Base-by-base conservation (phyloP, 441 rosid species). In the Syzygium malaccense region DNA sequence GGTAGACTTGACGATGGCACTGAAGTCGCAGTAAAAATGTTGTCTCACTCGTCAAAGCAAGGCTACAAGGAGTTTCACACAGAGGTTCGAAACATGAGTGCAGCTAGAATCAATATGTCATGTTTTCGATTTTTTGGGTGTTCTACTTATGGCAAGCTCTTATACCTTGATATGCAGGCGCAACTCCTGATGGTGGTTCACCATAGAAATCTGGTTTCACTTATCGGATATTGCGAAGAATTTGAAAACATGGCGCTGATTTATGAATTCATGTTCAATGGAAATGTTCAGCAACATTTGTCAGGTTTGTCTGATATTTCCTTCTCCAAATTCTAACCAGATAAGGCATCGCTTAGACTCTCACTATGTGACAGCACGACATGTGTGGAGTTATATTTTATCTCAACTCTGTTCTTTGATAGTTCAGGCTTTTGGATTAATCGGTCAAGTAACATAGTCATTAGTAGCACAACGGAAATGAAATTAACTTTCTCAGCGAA, bases 311-410 rank as follows among this genome's bases (percentile, higher is more conserved):
- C 53, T 54, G 41, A 7, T 12, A 20, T 28, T 18, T 41, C 33
- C 48, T 28, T 80, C 8, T 30, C 8, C 48, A 28, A 45, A 49
- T 62, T 55, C 14, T 49, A 14, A 64, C 3, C 25, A 8, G 18
- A 60, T 64, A 23, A 51, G 26, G 26, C 64, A 26, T 12, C 64
- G 2, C 1, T 26, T 58, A 58, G 64, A 26, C 64, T 58, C 25
- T 14, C 48, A 28, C 12, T 19, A 17, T 53, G 20, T 45, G 58
- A 20, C 56, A 19, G n/a, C 26, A 15, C 8, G 30, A 30, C 17
- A 6, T 15, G 14, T 55, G 93, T 93, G 55, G 92, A 93, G 19
- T 15, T 64, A 30, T 30, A 15, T 64, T 64, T 15, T 30, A 8
- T 66, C 75, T 30, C 75, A 15, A 30, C 75, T 15, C 23, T 6